phyloP scores from a whole-genome alignment of 768 basidiomycete genomes.

The Pleurotus tuoliensis region DNA sequence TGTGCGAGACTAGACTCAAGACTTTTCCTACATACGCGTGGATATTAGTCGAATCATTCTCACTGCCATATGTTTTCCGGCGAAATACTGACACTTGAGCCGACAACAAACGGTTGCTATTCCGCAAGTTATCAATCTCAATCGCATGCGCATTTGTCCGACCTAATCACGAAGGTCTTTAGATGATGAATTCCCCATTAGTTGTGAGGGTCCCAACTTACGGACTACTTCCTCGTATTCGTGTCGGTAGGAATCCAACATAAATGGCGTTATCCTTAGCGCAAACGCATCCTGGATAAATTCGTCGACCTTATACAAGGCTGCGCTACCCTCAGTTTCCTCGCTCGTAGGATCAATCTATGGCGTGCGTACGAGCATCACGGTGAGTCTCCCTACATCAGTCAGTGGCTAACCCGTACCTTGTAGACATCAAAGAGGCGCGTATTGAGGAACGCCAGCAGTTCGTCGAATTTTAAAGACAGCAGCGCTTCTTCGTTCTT shows the following conservation, averaged over 20 bases:
- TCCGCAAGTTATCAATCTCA: conserved; percentile 81
- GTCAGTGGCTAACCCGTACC: conserved; percentile 22
- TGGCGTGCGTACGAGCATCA: conserved; percentile 1
- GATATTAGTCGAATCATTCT: no score
- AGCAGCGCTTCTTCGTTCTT: conserved; percentile 84
- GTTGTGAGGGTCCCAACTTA: conserved; percentile 18
- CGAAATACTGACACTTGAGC: conserved; percentile 67
- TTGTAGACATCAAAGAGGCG: conserved; percentile 83
- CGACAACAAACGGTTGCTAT: conserved; percentile 70
- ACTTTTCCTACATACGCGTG: conserved; percentile 51
- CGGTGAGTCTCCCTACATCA: not conserved
- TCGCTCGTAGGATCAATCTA: conserved; percentile 25
- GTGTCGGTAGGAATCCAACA: conserved; percentile 85
- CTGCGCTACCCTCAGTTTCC: conserved; percentile 22
- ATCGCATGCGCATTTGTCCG: conserved; percentile 46
- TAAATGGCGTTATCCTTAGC: conserved; percentile 89
- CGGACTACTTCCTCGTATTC: conserved; percentile 82
- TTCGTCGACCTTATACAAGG: conserved; percentile 65
- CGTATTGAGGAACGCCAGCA: conserved; percentile 78
- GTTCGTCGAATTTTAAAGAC: conserved; percentile 85
- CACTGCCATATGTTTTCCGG: no score
- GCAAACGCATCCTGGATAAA: conserved; percentile 88
- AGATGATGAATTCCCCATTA: not conserved
- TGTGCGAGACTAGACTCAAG: conserved; percentile 78
- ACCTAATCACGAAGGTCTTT: not conserved